These are phyloP conservation scores for Exophiala sp. DNA, from an alignment of 2,329 filamentous ascomycete genomes.

Conservation along the genomic window DNA sequence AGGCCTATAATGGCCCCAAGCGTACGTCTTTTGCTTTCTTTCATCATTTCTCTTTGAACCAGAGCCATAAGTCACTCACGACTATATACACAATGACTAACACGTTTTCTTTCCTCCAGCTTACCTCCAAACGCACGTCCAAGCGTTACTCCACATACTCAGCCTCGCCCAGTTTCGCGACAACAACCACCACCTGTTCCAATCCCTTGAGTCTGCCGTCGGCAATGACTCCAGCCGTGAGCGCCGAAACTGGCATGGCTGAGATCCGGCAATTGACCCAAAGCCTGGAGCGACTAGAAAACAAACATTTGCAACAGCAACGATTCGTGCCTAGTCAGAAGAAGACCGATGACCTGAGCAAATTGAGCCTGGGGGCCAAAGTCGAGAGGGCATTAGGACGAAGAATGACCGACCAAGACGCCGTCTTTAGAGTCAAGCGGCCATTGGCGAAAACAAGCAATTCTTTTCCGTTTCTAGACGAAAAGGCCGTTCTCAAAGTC, in stretches of 20 bases:
- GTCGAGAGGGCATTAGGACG: conserved; percentile 79
- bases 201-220: conserved; percentile 14
- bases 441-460: conserved; percentile 9
- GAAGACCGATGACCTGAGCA: conserved; percentile 75
- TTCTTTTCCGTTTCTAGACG: conserved; percentile 17
- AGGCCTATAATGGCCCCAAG: conserved; percentile 52
- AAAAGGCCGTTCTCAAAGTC: conserved; percentile 13
- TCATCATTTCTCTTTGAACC: not conserved
- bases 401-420: conserved; percentile 83
- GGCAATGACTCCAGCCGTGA: conserved; percentile 11
- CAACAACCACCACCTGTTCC: conserved; percentile 39
- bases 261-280: conserved; percentile 72
- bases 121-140: conserved; percentile 45
- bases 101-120: conserved; percentile 13
- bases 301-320: conserved; percentile 76
- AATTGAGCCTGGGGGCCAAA: conserved; percentile 83
- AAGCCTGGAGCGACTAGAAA: conserved; percentile 79
- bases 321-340: conserved; percentile 71
- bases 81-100: not conserved
- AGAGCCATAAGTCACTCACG: not conserved
- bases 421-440: conserved; percentile 35
- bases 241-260: conserved; percentile 42
- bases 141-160: conserved; percentile 51
- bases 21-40: conserved; percentile 36
- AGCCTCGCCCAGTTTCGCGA: conserved; percentile 43